Base-by-base conservation (phyloP, 169 alveolate genomes). In the Cryptosporidium bovis region DNA sequence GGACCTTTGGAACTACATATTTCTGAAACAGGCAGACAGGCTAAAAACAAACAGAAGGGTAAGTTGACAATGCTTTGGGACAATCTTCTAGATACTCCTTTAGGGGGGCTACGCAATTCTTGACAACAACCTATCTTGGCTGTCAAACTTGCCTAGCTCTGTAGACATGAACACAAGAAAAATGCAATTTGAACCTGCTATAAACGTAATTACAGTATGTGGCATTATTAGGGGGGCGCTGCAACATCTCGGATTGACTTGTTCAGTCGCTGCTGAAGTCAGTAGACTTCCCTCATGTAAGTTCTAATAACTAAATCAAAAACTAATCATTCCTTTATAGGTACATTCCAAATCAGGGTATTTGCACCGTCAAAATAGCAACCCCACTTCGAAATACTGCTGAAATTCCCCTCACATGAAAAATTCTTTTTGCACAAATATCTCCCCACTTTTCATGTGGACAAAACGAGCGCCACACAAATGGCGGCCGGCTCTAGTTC, bases 141-240 rank as follows among this genome's bases (percentile, higher is more conserved):
- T 91, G 24, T 36, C 77, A 51, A 60, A 82, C 24, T 66, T 91
- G 33, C 91, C 83, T 4, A 77, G 64, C 46, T 53, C 83, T 2
- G 64, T 77, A 4, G 48, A 27, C 29, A 31, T 20, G 34, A 62
- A 24, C 15, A 27, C 46, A 3, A 62, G 64, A 40, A 60, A 77
- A 46, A 24, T 77, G 65, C 87, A 77, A 31, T 62, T 77, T 46
- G 87, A 77, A 24, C 87, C 93, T 27, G 87, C 71, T 33, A 69
- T 89, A 12, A 90, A 91, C 51, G 91, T 83, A 16, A 82, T 90
- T 10, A 60, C 82, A 20, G 66, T 91, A 55, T 89, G 93, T 55
- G 93, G 92, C 10, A 90, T 90, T 64, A 91, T 91, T 29, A 56
- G 92, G 20, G 93, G 93, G 4, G 93, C 93, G 8, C 83, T 91